A percentile compares a stretch with the other conserved stretches of the same genome.
Evolutionary conservation across 2,329 filamentous ascomycete genomes (phyloP).

Genomic region (Apiospora aurea): DNA sequence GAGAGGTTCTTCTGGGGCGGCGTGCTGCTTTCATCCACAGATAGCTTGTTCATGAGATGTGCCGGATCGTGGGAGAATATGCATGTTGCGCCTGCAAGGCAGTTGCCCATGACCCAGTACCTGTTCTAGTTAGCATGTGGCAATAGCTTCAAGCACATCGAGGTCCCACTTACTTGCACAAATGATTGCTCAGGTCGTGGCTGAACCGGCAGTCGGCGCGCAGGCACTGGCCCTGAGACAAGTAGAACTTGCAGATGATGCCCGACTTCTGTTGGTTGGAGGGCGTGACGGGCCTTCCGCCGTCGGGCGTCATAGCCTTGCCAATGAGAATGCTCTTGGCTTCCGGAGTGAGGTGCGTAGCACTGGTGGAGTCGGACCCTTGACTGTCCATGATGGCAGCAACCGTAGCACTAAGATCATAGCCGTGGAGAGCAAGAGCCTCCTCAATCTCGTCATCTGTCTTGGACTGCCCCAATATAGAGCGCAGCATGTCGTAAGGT

Average conservation of each 20-base stretch:
- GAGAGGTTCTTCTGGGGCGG: slow-evolving; percentile 76
- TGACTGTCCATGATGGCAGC: slow-evolving; percentile 84
- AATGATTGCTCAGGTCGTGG: slow-evolving; percentile 91
- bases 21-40: slow-evolving; percentile 72
- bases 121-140: slow-evolving; percentile 58
- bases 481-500: slow-evolving; percentile 96
- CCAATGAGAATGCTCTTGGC: slow-evolving; percentile 79
- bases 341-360: slow-evolving; percentile 57
- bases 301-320: slow-evolving; percentile 83
- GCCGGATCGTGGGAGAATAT: slow-evolving; percentile 97
- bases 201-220: slow-evolving; percentile 96
- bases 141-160: slow-evolving; percentile 18
- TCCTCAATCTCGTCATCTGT: slow-evolving; percentile 94
- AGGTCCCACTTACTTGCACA: slow-evolving; percentile 85
- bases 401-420: slow-evolving; percentile 92
- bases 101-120: slow-evolving; percentile 97
- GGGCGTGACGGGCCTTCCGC: slow-evolving; percentile 75
- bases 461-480: slow-evolving; percentile 86
- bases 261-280: slow-evolving; percentile 79
- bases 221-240: slow-evolving; percentile 94
- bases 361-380: slow-evolving; percentile 54
- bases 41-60: slow-evolving; percentile 82
- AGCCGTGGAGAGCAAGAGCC: slow-evolving; percentile 87
- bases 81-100: slow-evolving; percentile 90
- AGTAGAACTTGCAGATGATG: slow-evolving; percentile 95